phyloP scores from a whole-genome alignment of 2,329 filamentous ascomycete genomes.

The Chrysosphaeria jannelii region DNA sequence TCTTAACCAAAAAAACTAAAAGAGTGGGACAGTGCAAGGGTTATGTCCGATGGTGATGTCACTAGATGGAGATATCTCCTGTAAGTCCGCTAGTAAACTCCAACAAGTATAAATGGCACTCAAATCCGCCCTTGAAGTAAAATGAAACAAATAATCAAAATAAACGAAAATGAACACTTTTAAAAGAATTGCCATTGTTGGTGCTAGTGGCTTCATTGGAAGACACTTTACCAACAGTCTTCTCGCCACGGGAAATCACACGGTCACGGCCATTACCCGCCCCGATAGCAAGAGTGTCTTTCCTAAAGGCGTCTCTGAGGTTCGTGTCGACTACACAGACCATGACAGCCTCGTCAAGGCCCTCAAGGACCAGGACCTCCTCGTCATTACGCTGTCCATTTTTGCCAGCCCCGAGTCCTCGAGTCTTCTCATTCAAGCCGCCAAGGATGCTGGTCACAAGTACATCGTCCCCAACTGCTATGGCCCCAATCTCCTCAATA shows the following conservation, averaged over 20 bases:
- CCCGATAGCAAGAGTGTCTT: constrained; percentile 12
- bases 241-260: constrained; percentile 11
- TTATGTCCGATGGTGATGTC: too few relatives aligned
- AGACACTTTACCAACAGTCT: constrained; percentile 4
- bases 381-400: constrained; percentile 5
- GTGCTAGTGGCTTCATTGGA: constrained; percentile 6
- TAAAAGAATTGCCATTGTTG: constrained; percentile 6
- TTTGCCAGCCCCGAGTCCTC: constrained; percentile 9
- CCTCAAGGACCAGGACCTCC: too few relatives aligned
- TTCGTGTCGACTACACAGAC: constrained; percentile 11
- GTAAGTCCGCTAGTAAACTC: too few relatives aligned
- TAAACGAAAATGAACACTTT: too few relatives aligned
- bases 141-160: too few relatives aligned
- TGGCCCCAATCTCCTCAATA: constrained; percentile 6
- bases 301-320: constrained; percentile 11
- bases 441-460: constrained; percentile 13
- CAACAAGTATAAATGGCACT: too few relatives aligned
- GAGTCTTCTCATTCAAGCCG: constrained; percentile 12
- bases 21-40: too few relatives aligned
- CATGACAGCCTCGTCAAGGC: constrained; percentile 4
- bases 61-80: too few relatives aligned
- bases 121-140: too few relatives aligned
- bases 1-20: too few relatives aligned
- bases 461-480: constrained; percentile 16
- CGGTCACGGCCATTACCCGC: constrained; percentile 18